Percentiles rank a stretch among this genome's conserved stretches.
phyloP scores from a whole-genome alignment of 1,139 yeast genomes.

The Pichia sp. region DNA sequence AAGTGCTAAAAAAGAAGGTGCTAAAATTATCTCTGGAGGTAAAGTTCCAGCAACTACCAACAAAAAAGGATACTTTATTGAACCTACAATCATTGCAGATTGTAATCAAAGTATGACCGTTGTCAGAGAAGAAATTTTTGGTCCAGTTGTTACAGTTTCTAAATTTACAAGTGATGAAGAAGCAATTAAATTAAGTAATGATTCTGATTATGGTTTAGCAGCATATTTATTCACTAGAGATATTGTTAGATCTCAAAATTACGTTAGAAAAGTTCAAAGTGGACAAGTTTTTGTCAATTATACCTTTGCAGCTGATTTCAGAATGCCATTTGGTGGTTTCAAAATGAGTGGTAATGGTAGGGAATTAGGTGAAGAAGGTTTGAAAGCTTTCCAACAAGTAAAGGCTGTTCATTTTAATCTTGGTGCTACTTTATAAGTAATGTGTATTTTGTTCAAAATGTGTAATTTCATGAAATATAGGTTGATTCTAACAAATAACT shows the following conservation, averaged over 20 bases:
- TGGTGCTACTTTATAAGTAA: conserved; percentile 1
- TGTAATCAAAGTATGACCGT: conserved; percentile 47
- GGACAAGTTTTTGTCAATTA: conserved; percentile 59
- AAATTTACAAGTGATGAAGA: conserved; percentile 50
- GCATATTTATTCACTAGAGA: conserved; percentile 52
- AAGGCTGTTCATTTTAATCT: conserved; percentile 50
- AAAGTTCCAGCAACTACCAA: conserved; percentile 26
- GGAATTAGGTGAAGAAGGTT: conserved; percentile 56
- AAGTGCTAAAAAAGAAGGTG: conserved; percentile 52
- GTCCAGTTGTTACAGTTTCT: conserved; percentile 52
- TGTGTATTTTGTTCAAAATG: not conserved
- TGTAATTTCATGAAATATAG: not conserved
- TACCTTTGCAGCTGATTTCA: conserved; percentile 50
- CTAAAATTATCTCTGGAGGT: conserved; percentile 48
- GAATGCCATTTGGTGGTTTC: conserved; percentile 51
- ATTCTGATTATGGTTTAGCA: conserved; percentile 51
- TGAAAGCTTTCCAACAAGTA: conserved; percentile 49
- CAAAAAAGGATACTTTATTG: conserved; percentile 39
- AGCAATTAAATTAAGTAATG: conserved; percentile 45
- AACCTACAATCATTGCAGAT: conserved; percentile 52
- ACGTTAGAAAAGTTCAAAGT: conserved; percentile 30
- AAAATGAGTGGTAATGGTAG: conserved; percentile 56
- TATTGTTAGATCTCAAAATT: conserved; percentile 36
- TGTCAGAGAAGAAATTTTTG: conserved; percentile 54
- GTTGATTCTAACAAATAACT: too few relatives aligned